phyloP scores from a whole-genome alignment of 805 yeast genomes.

The Millerago galiae region DNA sequence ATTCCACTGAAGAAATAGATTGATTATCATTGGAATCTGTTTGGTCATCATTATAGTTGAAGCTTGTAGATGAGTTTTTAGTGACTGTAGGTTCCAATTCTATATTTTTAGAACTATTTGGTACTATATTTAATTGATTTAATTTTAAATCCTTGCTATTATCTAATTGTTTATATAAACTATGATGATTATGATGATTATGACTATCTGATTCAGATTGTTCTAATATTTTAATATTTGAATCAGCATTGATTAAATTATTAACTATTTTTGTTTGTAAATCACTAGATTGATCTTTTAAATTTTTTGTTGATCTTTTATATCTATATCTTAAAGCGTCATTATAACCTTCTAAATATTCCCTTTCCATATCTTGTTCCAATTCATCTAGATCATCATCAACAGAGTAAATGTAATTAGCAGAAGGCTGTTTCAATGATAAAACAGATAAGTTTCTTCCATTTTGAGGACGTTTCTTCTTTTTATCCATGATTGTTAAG shows the following conservation, averaged over 20 bases:
- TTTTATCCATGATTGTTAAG: slow-evolving; percentile 2
- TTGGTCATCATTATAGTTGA: background rate
- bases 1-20: slow-evolving; percentile 58
- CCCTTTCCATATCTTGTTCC: slow-evolving; percentile 49
- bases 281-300: slow-evolving; percentile 4
- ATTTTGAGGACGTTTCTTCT: slow-evolving; percentile 20
- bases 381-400: slow-evolving; percentile 78
- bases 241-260: slow-evolving; percentile 22
- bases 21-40: slow-evolving; percentile 21
- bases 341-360: slow-evolving; percentile 64
- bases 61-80: background rate
- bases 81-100: background rate
- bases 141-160: background rate
- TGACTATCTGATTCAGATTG: slow-evolving; percentile 18
- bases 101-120: background rate
- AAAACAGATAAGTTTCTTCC: slow-evolving; percentile 17
- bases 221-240: slow-evolving; percentile 19
- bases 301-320: slow-evolving; percentile 24
- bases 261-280: slow-evolving; percentile 12
- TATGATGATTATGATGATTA: slow-evolving; percentile 11
- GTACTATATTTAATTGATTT: background rate
- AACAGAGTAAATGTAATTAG: slow-evolving; percentile 54
- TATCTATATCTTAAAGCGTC: slow-evolving; percentile 57
- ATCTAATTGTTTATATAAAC: slow-evolving; percentile 7
- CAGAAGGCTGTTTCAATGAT: slow-evolving; percentile 1